Percentiles rank a stretch among this genome's conserved stretches.
Evolutionary conservation across 2,329 filamentous ascomycete genomes (phyloP).

Genomic region (Exophiala lecanii-corni): DNA sequence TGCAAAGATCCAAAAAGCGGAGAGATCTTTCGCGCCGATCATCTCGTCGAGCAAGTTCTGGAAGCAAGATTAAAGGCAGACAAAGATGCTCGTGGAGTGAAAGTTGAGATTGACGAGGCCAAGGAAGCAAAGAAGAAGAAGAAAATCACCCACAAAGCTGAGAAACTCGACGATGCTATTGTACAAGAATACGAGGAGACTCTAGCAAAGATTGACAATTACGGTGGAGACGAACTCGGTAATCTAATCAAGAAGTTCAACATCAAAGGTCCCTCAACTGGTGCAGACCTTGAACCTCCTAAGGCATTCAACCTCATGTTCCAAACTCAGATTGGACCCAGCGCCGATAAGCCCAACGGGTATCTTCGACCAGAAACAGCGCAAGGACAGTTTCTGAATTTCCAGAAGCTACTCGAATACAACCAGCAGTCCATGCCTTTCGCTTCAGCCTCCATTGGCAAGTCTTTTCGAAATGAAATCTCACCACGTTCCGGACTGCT

Average conservation of each 20-base stretch:
- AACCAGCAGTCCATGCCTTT: constrained; percentile 96
- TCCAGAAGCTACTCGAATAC: constrained; percentile 91
- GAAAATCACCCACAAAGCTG: constrained; percentile 68
- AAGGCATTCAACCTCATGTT: constrained; percentile 99
- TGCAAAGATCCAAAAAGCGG: constrained; percentile 97
- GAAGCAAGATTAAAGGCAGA: constrained; percentile 83
- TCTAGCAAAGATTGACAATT: constrained; percentile 94
- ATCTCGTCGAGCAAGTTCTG: constrained; percentile 91
- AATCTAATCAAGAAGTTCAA: constrained; percentile 86
- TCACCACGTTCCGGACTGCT: constrained; percentile 87
- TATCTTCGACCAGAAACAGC: constrained; percentile 93
- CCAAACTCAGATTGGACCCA: constrained; percentile 88
- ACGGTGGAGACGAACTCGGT: constrained; percentile 78
- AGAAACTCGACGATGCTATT: constrained; percentile 82
- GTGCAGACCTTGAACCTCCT: constrained; percentile 70
- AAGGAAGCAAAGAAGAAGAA: constrained; percentile 90
- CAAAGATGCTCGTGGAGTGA: constrained; percentile 84
- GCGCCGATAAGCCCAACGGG: constrained; percentile 70
- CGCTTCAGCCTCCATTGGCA: constrained; percentile 93
- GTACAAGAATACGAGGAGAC: constrained; percentile 88
- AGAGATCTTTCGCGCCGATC: constrained; percentile 92
- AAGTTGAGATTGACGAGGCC: constrained; percentile 61
- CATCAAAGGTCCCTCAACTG: constrained; percentile 80
- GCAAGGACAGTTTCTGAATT: constrained; percentile 97
- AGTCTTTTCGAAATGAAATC: constrained; percentile 97